phyloP scores from a whole-genome alignment of 2,329 filamentous ascomycete genomes.

The Akanthomyces dipterigenus region DNA sequence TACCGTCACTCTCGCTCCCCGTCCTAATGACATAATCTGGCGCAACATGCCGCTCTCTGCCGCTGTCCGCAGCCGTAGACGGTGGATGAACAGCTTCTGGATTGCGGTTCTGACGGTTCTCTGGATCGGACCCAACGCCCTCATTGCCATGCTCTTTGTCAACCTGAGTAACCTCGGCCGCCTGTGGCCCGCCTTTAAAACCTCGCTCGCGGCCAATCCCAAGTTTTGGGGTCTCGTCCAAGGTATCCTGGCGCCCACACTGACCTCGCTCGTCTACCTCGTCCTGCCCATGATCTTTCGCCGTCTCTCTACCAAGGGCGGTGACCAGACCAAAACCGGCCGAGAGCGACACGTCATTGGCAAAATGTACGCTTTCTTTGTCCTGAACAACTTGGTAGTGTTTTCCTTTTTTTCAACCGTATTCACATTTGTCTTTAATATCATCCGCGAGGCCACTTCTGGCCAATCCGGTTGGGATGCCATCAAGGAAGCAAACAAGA shows the following conservation, averaged over 20 bases:
- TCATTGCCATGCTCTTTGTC: slow-evolving; percentile 90
- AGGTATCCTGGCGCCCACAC: slow-evolving; percentile 80
- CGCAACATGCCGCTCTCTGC: slow-evolving; percentile 75
- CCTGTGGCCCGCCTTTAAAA: slow-evolving; percentile 72
- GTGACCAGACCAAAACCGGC: slow-evolving; percentile 86
- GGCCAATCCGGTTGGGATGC: slow-evolving; percentile 61
- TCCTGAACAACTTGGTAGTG: slow-evolving; percentile 93
- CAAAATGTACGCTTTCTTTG: slow-evolving; percentile 91
- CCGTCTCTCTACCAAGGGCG: slow-evolving; percentile 71
- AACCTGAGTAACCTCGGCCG: slow-evolving; percentile 73
- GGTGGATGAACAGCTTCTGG: slow-evolving; percentile 78
- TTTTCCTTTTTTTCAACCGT: slow-evolving; percentile 87
- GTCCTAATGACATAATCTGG: slow-evolving; percentile 92
- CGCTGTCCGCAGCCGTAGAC: slow-evolving; percentile 61
- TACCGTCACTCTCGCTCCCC: slow-evolving; percentile 70
- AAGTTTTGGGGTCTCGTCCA: slow-evolving; percentile 80
- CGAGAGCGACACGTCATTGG: slow-evolving; percentile 85
- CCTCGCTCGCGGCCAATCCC: slow-evolving; percentile 53
- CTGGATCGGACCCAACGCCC: slow-evolving; percentile 87
- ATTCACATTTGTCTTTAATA: slow-evolving; percentile 63
- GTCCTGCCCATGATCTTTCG: slow-evolving; percentile 88
- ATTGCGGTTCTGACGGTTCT: slow-evolving; percentile 70
- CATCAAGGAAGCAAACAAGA: slow-evolving; percentile 44
- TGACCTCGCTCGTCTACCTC: slow-evolving; percentile 83
- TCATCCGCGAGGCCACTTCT: slow-evolving; percentile 48